These are phyloP conservation scores for Xanthoconium separans DNA, from an alignment of 1,284 basidiomycete genomes.

Conservation along the genomic window DNA sequence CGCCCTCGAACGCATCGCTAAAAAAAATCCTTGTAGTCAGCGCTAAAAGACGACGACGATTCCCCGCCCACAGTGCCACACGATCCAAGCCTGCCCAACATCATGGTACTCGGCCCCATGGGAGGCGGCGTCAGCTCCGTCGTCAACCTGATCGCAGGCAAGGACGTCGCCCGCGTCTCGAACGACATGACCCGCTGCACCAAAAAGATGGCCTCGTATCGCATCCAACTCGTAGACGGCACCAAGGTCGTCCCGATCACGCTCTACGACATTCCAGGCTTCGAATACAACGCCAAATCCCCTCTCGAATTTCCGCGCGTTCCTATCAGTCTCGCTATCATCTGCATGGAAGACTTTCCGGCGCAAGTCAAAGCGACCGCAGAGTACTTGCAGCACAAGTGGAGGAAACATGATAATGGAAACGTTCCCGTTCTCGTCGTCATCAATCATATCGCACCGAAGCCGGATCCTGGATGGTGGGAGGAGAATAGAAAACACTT, in stretches of 20 bases:
- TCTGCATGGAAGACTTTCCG: slow-evolving; percentile 24
- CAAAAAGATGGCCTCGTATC: slow-evolving; percentile 14
- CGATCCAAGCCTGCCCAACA: slow-evolving; percentile 14
- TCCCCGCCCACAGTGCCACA: not conserved
- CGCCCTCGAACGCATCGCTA: too few species aligned
- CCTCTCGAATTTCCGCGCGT: slow-evolving; percentile 21
- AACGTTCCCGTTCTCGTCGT: slow-evolving; percentile 24
- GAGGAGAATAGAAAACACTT: slow-evolving; percentile 24
- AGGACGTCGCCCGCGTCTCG: slow-evolving; percentile 18
- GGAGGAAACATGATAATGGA: slow-evolving; percentile 17
- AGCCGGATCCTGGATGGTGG: slow-evolving; percentile 23
- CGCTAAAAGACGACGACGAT: slow-evolving; percentile 4
- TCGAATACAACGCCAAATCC: slow-evolving; percentile 18
- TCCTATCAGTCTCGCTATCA: slow-evolving; percentile 21
- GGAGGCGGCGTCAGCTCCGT: slow-evolving; percentile 27
- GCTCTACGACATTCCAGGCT: slow-evolving; percentile 26
- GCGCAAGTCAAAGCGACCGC: slow-evolving; percentile 22
- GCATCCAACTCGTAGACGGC: slow-evolving; percentile 13
- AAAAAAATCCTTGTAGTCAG: too few species aligned
- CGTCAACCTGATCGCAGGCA: slow-evolving; percentile 27
- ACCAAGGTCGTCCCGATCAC: slow-evolving; percentile 13
- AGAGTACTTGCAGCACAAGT: slow-evolving; percentile 19
- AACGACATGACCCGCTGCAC: slow-evolving; percentile 19
- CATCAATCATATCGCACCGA: slow-evolving; percentile 21
- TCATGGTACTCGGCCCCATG: slow-evolving; percentile 24